Base-by-base conservation (phyloP, 805 yeast genomes). In the Ogataea nitratoaversa region DNA sequence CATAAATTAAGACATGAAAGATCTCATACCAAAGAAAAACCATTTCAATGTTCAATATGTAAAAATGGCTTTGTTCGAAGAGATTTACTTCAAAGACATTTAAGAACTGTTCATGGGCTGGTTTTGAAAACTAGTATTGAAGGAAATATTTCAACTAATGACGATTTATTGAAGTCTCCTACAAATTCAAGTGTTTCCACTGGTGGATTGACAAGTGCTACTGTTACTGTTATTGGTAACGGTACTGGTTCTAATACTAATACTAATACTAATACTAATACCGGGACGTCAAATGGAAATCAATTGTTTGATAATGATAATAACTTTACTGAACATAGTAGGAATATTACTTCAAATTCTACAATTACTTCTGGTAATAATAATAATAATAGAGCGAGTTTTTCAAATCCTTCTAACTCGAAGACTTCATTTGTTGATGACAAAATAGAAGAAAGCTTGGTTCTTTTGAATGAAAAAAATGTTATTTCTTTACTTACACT, bases 1-100 rank as follows among this genome's bases (percentile, higher is more conserved):
- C 93, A 84, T 59, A 74, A 82, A 50, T 76, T 82, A 31, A 72
- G 93, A 36, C 93, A 84, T 53, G 91, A 84, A 59, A 64, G 90
- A 20, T 79, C 88, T 1, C 93, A 84, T 56, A 83, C 89, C 12
- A 83, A 83, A 52, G 87, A 81, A 53, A 78, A 87, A 47, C 95
- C 95, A 1, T 85, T 82, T 63, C 78, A 78, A 43, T 85, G 95
- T 53, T 67, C 74, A 27, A 71, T 78, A 37, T 85, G 95, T 56
- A 70, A 79, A 8, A 74, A 82, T 36, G 76, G 83, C 2, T 85
- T 85, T 65, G 95, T 85, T 1, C 66, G 95, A 44, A 66, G 93
- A 50, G 95, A 85, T 55, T 64, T 85, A 34, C 66, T 86, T 14
- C 86, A 84, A 52, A 66, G 95, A 29, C 95, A 85, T 59, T 74